These are phyloP conservation scores for Solanum commersonii DNA, from an alignment of 257 asterid genomes.

Conservation along the genomic window DNA sequence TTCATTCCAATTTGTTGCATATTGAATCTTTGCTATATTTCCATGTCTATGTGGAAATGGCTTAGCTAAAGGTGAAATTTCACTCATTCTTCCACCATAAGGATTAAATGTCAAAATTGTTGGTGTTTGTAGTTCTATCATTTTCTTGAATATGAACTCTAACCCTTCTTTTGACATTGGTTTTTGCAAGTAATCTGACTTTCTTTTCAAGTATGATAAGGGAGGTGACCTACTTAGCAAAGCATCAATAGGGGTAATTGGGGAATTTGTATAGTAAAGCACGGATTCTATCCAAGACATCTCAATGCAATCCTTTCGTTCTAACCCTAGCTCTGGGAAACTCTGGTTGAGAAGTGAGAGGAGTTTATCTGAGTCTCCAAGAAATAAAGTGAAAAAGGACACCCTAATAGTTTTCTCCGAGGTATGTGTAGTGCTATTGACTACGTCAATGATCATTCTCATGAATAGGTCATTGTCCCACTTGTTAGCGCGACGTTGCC, in stretches of 20 bases:
- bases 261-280: conserved; percentile 10
- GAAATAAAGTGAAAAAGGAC: not conserved
- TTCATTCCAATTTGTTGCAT: conserved; percentile 34
- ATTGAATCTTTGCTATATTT: conserved; percentile 40
- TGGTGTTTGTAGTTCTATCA: conserved; percentile 15
- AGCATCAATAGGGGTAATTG: conserved; percentile 13
- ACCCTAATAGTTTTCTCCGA: not conserved
- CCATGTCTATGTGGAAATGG: conserved; percentile 74
- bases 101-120: conserved; percentile 25
- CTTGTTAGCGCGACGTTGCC: not conserved
- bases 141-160: conserved; percentile 13
- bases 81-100: conserved; percentile 50
- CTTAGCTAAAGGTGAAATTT: conserved; percentile 27
- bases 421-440: not conserved
- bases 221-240: conserved; percentile 18
- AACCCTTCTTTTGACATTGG: conserved; percentile 29
- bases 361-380: not conserved
- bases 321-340: not conserved
- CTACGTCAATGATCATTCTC: not conserved
- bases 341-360: not conserved
- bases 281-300: conserved; percentile 5
- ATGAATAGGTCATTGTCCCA: not conserved
- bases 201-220: conserved; percentile 31
- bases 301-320: not conserved
- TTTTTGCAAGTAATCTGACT: conserved; percentile 47